Evolutionary conservation across 345 rosid genomes (phyloP).

Genomic region (Heritiera littoralis): DNA sequence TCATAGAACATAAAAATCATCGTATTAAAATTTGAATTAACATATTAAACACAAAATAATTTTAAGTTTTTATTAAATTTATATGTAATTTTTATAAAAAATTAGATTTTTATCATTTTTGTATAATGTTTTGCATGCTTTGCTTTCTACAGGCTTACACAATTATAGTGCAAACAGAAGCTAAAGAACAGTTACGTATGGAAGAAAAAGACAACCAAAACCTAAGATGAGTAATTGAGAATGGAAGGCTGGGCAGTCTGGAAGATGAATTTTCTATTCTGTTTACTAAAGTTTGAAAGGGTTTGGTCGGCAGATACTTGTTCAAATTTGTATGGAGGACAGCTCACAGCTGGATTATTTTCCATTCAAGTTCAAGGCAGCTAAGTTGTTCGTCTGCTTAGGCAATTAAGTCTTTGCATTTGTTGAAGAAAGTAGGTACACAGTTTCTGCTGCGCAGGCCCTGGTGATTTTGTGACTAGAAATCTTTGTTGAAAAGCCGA

Average conservation of each 20-base stretch:
- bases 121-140: no score
- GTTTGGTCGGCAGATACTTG: neutral
- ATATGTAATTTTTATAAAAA: no score
- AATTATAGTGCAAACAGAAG: neutral
- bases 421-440: neutral
- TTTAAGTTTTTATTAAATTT: no score
- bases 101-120: rapidly evolving
- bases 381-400: neutral
- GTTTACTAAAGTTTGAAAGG: neutral
- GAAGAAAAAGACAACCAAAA: neutral
- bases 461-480: neutral
- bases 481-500: neutral
- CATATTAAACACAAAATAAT: no score
- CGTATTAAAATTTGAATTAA: no score
- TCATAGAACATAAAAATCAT: no score
- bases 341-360: neutral
- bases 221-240: neutral
- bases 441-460: neutral
- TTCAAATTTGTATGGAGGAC: neutral
- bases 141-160: neutral
- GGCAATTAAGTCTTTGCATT: neutral
- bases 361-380: neutral
- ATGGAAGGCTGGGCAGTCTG: no score
- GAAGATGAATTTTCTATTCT: neutral
- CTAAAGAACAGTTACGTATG: neutral